Conservation (phyloP, 257 asterid species). For the Schizonepeta tenuifolia region DNA sequence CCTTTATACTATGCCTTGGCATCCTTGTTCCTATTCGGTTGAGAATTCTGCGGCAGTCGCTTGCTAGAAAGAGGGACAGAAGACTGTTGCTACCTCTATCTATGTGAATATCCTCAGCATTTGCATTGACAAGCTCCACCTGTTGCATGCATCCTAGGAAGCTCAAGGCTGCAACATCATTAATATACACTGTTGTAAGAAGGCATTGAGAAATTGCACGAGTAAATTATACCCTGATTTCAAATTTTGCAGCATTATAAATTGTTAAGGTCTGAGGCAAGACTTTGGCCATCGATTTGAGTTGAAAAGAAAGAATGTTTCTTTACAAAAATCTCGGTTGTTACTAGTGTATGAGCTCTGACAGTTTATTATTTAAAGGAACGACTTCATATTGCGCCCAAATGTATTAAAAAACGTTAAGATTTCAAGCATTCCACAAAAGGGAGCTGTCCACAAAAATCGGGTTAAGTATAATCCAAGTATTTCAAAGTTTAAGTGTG, state of each 20-base stretch:
- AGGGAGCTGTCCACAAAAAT: too few relatives aligned
- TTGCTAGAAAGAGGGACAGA: slow-evolving; percentile 69
- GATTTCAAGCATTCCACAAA: too few relatives aligned
- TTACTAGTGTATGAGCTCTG: not conserved
- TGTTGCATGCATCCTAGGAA: slow-evolving; percentile 23
- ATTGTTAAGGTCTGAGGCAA: slow-evolving; percentile 23
- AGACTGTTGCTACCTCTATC: slow-evolving; percentile 64
- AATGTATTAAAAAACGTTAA: too few relatives aligned
- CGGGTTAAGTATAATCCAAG: too few relatives aligned
- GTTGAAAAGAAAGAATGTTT: slow-evolving; percentile 3
- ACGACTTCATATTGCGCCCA: not conserved
- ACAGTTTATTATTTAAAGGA: not conserved
- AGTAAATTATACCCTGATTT: slow-evolving; percentile 27
- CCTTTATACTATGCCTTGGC: slow-evolving; percentile 50
- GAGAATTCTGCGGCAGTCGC: slow-evolving; percentile 55
- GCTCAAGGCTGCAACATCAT: slow-evolving; percentile 27
- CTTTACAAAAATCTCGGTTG: not conserved
- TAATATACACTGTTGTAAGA: slow-evolving; percentile 23
- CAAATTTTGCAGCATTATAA: slow-evolving; percentile 23
- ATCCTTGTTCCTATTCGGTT: slow-evolving; percentile 59
- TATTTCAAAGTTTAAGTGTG: too few relatives aligned
- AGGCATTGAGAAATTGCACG: slow-evolving; percentile 22
- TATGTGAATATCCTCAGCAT: slow-evolving; percentile 41
- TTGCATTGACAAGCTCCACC: not conserved
- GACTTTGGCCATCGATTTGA: slow-evolving; percentile 22